Conservation (phyloP, 768 basidiomycete genomes). For the Pulveroboletus ravenelii region DNA sequence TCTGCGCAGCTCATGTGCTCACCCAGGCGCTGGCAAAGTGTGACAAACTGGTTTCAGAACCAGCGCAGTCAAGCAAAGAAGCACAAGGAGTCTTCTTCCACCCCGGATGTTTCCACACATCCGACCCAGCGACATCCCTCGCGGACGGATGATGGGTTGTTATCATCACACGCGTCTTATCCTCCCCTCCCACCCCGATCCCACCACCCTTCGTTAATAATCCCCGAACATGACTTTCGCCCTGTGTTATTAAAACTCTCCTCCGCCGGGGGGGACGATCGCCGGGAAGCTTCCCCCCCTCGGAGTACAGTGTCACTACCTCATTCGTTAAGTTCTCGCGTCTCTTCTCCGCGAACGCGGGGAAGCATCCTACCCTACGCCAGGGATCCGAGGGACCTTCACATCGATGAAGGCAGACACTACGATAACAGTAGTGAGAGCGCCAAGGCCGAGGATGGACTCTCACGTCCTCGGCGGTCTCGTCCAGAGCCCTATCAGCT, state of each 20-base stretch:
- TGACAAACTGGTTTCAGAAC: conserved; percentile 87
- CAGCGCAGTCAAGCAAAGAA: conserved; percentile 76
- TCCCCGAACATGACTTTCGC: conserved; percentile 19
- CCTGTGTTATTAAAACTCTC: conserved; percentile 10
- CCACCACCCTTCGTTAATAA: conserved; percentile 29
- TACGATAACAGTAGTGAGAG: conserved; percentile 21
- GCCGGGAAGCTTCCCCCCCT: conserved; percentile 17
- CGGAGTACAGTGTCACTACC: conserved; percentile 31
- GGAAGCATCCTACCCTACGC: conserved; percentile 25
- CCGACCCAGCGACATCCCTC: conserved; percentile 13
- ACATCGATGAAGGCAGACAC: conserved; percentile 21
- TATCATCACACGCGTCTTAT: conserved; percentile 11
- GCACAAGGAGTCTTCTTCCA: conserved; percentile 45
- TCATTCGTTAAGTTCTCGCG: conserved; percentile 24
- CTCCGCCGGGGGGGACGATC: conserved; percentile 14
- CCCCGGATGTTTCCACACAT: conserved; percentile 14
- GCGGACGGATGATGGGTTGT: conserved; percentile 2
- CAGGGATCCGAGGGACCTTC: conserved; percentile 25
- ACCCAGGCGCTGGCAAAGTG: conserved; percentile 69
- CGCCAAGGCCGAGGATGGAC: conserved; percentile 27
- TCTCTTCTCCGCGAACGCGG: conserved; percentile 30
- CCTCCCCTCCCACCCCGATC: conserved; percentile 24
- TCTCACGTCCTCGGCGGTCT: conserved; percentile 60
- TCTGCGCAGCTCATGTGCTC: conserved; percentile 25
- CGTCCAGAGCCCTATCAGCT: conserved; percentile 79